Base-by-base conservation (phyloP, 306 rosid species). In the Dryas alaskensis region DNA sequence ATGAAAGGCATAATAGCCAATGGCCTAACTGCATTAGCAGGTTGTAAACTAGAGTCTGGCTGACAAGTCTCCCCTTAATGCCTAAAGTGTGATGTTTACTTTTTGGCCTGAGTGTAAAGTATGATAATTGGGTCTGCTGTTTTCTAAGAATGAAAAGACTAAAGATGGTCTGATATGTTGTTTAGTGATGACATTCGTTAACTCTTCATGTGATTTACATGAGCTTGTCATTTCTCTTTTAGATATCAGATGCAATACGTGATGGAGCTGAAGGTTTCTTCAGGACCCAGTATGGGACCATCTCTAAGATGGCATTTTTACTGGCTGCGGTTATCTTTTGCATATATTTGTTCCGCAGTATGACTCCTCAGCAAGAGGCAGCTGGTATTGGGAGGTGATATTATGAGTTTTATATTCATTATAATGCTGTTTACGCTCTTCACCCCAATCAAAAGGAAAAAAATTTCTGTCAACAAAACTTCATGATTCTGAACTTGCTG, bases 191-290 rank as follows among this genome's bases (percentile, higher is more conserved):
- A 16, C 7, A 25, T 65, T 59, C 55, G 67, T 37, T 50, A 78
- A 73, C 69, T 37, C 68, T n/a, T 47, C 69, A 11, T 65, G 80
- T 76, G 54, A 73, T 73, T 74, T 60, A 83, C 79, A 46, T 58
- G 43, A 27, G 69, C 25, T 37, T 58, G 6, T 31, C 62, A 31
- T 68, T 60, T 60, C 11, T 13, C 73, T 13, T 65, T 79, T 79
- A 94, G 99, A 94, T 94, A 88, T 81, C 99, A 67, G 99, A 94
- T 57, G 99, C 99, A 60, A 92, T 94, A 83, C 95, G 99, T 70
- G 99, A 94, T 81, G 99, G 99, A 44, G 99, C 99, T 77, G 99
- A 94, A 86, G 99, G 99, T 76, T 94, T 94, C 84, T 82, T 94
- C 76, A 86, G 92, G 87, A 94, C 97, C n/a, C 99, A 94, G 79